Conservation (phyloP, 768 basidiomycete species). For the Leccinum incarnatum region DNA sequence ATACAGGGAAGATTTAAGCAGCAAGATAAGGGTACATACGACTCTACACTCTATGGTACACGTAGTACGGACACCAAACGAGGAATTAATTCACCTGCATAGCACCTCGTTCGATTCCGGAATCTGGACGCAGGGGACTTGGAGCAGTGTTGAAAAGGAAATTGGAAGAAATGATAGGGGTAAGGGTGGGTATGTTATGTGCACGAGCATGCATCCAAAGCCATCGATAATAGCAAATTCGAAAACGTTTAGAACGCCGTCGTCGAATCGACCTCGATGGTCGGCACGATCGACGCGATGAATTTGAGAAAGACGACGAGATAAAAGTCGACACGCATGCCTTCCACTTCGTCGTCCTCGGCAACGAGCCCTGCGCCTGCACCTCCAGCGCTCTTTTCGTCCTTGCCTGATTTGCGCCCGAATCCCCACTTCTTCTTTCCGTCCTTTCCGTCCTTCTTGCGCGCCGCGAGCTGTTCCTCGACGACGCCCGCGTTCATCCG, state of each 20-base stretch:
- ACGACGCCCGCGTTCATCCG: slow-evolving; percentile 91
- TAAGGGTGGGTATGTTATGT: neutral
- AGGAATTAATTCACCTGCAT: neutral
- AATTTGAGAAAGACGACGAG: slow-evolving; percentile 99
- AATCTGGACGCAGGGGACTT: slow-evolving; percentile 1
- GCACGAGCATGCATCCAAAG: neutral
- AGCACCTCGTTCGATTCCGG: neutral
- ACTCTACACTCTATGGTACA: slow-evolving; percentile 27
- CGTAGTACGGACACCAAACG: neutral
- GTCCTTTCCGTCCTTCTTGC: slow-evolving; percentile 47
- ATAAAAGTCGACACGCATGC: slow-evolving; percentile 97
- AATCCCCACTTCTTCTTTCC: slow-evolving; percentile 84
- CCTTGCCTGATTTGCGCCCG: slow-evolving; percentile 64
- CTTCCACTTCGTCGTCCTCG: slow-evolving; percentile 69
- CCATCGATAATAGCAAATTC: neutral
- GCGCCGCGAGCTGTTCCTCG: slow-evolving; percentile 74
- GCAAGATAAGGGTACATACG: slow-evolving; percentile 20
- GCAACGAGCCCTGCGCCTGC: neutral
- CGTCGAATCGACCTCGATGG: slow-evolving; percentile 96
- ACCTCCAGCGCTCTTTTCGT: slow-evolving; percentile 38
- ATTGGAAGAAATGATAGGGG: neutral
- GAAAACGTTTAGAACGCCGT: slow-evolving; percentile 53
- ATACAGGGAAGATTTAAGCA: slow-evolving; percentile 9
- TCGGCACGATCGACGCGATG: slow-evolving; percentile 97
- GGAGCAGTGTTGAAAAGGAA: neutral